These are phyloP conservation scores for Chrysoporthe puriensis DNA, from an alignment of 2,329 filamentous ascomycete species.

Conservation along the genomic window DNA sequence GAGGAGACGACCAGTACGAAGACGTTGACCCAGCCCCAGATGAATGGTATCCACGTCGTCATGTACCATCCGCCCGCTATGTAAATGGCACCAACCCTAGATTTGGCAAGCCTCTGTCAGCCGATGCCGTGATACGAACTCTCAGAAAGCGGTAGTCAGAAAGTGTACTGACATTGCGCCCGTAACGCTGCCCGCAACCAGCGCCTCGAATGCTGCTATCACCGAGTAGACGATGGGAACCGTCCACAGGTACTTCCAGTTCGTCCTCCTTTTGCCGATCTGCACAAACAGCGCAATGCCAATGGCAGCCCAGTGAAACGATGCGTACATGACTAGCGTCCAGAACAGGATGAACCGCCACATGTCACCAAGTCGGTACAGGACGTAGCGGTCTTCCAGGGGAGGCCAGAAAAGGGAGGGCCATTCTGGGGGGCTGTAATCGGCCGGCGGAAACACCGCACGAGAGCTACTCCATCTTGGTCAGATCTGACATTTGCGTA, in stretches of 20 bases:
- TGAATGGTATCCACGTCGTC: slow-evolving; percentile 92
- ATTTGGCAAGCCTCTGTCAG: slow-evolving; percentile 24
- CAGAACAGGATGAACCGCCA: slow-evolving; percentile 88
- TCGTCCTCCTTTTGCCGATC: slow-evolving; percentile 56
- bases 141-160: background rate
- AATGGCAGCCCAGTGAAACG: slow-evolving; percentile 74
- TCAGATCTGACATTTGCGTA: background rate
- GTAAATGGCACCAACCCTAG: slow-evolving; percentile 78
- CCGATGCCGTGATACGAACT: background rate
- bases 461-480: slow-evolving; percentile 13
- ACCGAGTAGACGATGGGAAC: slow-evolving; percentile 72
- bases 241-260: slow-evolving; percentile 69
- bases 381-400: slow-evolving; percentile 55
- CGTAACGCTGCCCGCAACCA: slow-evolving; percentile 80
- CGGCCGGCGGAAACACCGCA: slow-evolving; percentile 44
- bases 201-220: slow-evolving; percentile 74
- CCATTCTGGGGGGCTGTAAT: slow-evolving; percentile 73
- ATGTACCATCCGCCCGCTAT: slow-evolving; percentile 82
- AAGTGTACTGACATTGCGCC: slow-evolving; percentile 69
- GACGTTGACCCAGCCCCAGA: slow-evolving; percentile 86
- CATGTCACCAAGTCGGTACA: slow-evolving; percentile 77
- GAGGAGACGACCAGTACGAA: slow-evolving; percentile 82
- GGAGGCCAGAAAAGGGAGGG: slow-evolving; percentile 82
- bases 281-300: slow-evolving; percentile 75
- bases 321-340: slow-evolving; percentile 79